These are phyloP conservation scores for Fusarium floridanum DNA, from an alignment of 2,329 filamentous ascomycete genomes.

Conservation along the genomic window DNA sequence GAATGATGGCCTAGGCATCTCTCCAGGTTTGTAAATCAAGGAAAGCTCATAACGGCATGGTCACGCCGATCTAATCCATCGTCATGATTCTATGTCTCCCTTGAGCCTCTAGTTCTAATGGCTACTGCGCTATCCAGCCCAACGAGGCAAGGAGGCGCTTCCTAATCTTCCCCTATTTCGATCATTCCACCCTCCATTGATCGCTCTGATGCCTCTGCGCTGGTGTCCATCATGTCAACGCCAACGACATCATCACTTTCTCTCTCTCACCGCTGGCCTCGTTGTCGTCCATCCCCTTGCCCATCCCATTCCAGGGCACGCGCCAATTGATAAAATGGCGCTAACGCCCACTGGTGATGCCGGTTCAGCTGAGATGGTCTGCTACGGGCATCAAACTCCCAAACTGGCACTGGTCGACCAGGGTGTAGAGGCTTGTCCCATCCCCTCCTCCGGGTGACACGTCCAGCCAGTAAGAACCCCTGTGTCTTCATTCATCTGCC, in stretches of 20 bases:
- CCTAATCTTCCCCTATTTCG: conserved; percentile 19
- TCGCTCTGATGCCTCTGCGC: conserved; percentile 4
- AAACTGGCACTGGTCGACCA: conserved; percentile 16
- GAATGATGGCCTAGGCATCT: conserved; percentile 4
- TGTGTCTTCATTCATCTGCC: conserved; percentile 21
- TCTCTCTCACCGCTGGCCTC: conserved; percentile 4
- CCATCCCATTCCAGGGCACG: conserved; percentile 32
- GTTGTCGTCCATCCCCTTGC: background rate
- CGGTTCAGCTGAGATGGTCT: conserved; percentile 47
- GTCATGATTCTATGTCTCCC: conserved; percentile 9
- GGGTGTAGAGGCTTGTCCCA: conserved; percentile 14
- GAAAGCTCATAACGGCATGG: conserved; percentile 12
- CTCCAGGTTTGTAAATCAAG: conserved; percentile 13
- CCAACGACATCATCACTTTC: conserved; percentile 33
- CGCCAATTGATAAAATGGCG: conserved; percentile 25
- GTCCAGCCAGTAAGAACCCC: conserved; percentile 30
- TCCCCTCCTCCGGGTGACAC: conserved; percentile 2
- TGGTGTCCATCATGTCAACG: conserved; percentile 15
- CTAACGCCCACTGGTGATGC: conserved; percentile 37
- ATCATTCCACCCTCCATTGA: conserved; percentile 28
- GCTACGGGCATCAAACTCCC: conserved; percentile 16
- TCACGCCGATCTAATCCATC: conserved; percentile 25
- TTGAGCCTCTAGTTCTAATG: background rate
- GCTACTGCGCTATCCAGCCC: conserved; percentile 1
- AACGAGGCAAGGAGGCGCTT: conserved; percentile 14